Evolutionary conservation across 1,284 basidiomycete species (phyloP), one percentile per base, ranked within the genome.

Genomic region (Ceratobasidium sp.): DNA sequence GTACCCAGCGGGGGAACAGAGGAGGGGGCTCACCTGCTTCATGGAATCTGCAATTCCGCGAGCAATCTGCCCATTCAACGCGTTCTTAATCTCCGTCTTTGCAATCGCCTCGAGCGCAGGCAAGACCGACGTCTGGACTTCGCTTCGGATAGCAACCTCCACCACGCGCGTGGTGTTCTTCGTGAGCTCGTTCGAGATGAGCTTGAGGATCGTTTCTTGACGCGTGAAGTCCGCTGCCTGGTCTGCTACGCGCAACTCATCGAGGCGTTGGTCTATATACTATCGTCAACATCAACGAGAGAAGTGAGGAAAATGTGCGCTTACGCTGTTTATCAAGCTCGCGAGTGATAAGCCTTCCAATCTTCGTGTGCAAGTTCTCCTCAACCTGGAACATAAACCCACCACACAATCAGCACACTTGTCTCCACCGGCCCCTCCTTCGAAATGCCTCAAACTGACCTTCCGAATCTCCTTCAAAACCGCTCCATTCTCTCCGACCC

Each of bases 311-410:
- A 58, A 77, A 52, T 69, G 55, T 55, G 35, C 13, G 79, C 85
- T 80, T 77, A 93, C 93, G 88, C 81, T 94, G 92, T 81, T 91
- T 93, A 78, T 94, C 92, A 83, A 95, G 88, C 81, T 94, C 92
- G 82, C 93, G 93, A 46, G 87, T 86, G 76, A 95, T 88, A 69
- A 93, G 82, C 54, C 90, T 86, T 21, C 88, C 89, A 73, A 95
- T 88, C 58, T 89, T 88, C 52, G 80, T 88, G 76, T 92, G 89
- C 67, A 95, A 81, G 76, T 82, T 93, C 77, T 93, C 93, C 80
- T 94, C 93, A 47, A 90, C 88, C 83, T 90, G 91, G 43, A 73
- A 63, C 61, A 75, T 69, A 32, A 54, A 73, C 30, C n/a, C n/a
- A 54, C 43, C 28, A 58, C 35, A 28, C 11, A 28, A 28, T 63